Evolutionary conservation across 1,139 yeast species (phyloP), one percentile per base, ranked within the genome.

Genomic region (Pichia sp.): DNA sequence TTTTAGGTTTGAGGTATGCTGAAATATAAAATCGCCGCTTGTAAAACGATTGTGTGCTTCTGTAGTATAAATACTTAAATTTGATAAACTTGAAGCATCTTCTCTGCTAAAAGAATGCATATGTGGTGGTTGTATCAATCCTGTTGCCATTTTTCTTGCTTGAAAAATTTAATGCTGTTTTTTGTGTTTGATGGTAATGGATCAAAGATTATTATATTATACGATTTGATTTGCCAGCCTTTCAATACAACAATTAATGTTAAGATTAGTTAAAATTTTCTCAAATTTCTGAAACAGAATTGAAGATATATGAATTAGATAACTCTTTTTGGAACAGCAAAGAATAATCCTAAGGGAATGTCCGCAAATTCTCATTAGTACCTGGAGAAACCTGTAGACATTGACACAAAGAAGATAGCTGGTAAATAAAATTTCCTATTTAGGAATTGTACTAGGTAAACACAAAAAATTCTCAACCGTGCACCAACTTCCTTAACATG

Each of bases 11-110:
- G 18, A 18, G 18, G 18, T 18, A 18, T 18, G 18, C 18, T 46
- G 47, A 41, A 30, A 48, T 6, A 46, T 39, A 31, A 50, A 45
- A 40, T 48, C 52, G 7, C 49, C 48, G 9, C 27, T 46, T 11
- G 37, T 29, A 35, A 50, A 34, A 26, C 52, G 34, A 9, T 46
- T 36, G 18, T 48, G 52, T n/a, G 47, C 47, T 26, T 45, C 51
- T 3, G 46, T 28, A 7, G 49, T 41, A 28, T 50, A 50, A 11
- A 44, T 4, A 38, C 53, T 50, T 5, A 34, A 27, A 36, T 48
- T 49, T 7, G 52, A 47, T 7, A 43, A 39, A 36, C 47, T 46
- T 1, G 49, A 47, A 7, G 11, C 34, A 27, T 42, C 28, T 29
- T 49, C 49, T 8, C 33, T 26, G 2, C 40, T 39, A 7, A 47